These are phyloP conservation scores for Sporisorium iseilematis-ciliati DNA, from an alignment of 1,284 basidiomycete species.

Conservation along the genomic window DNA sequence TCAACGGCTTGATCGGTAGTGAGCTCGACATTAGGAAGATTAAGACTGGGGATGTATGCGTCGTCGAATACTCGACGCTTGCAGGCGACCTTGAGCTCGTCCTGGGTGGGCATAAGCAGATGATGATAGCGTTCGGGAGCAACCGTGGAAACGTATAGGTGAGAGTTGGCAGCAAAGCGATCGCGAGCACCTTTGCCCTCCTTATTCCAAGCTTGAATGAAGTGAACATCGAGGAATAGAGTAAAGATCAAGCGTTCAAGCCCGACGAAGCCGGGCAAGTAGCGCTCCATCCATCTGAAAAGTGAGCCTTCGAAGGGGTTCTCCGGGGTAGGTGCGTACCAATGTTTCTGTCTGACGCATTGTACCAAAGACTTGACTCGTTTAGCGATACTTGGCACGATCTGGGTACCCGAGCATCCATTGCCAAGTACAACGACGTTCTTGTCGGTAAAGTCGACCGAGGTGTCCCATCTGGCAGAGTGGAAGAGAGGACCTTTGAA, in stretches of 20 bases:
- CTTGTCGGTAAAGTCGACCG: slow-evolving; percentile 58
- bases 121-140: slow-evolving; percentile 58
- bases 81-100: slow-evolving; percentile 50
- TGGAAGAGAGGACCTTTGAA: slow-evolving; percentile 65
- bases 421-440: slow-evolving; percentile 64
- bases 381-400: slow-evolving; percentile 39
- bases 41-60: slow-evolving; percentile 43
- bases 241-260: slow-evolving; percentile 37
- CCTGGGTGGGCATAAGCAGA: slow-evolving; percentile 50
- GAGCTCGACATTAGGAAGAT: slow-evolving; percentile 45
- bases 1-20: slow-evolving; percentile 22
- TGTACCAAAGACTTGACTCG: slow-evolving; percentile 47
- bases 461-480: slow-evolving; percentile 65
- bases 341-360: slow-evolving; percentile 49
- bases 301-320: slow-evolving; percentile 25
- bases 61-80: slow-evolving; percentile 57
- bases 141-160: slow-evolving; percentile 42
- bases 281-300: slow-evolving; percentile 19
- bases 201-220: slow-evolving; percentile 24
- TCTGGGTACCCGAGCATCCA: slow-evolving; percentile 64
- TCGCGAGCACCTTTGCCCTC: slow-evolving; percentile 34
- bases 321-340: slow-evolving; percentile 41
- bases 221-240: slow-evolving; percentile 42
- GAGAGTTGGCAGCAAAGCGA: slow-evolving; percentile 28
- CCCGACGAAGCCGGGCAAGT: slow-evolving; percentile 29